Evolutionary conservation across 23 red algal species (phyloP), one percentile per base, ranked within the genome.

Genomic region (Cyanidioschyzon merolae): DNA sequence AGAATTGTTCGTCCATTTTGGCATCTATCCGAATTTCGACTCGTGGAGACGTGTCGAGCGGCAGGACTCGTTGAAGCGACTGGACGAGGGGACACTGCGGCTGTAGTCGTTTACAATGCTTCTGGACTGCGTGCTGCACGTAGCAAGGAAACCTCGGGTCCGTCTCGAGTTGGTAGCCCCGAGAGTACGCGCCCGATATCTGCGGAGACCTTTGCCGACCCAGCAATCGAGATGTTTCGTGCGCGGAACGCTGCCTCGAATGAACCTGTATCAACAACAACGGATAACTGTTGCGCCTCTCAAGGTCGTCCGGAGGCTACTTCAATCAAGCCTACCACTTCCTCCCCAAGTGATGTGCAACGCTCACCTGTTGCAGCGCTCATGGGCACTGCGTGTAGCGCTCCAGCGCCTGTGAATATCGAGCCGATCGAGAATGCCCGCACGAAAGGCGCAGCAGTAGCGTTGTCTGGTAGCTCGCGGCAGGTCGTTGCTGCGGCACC

Each of bases 11-110:
- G 63, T 3, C 63, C 63, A 35, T 35, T 71, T 7, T 35, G 21
- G 63, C 21, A 25, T 27, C 12, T 71, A 7, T 32, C 63, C n/a
- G 16, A 27, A 27, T 3, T 7, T 25, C 63, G 63, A 71, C 63
- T 71, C n/a, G n/a, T 71, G 16, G n/a, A 71, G 63, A 71, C 63
- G 32, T 71, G 63, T 27, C 32, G 63, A 3, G 63, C 29, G 29
- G 7, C n/a, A 7, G 12, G 2, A 27, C 7, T 32, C 16, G n/a
- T 7, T 35, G n/a, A 71, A 3, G n/a, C n/a, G 29, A 17, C 7
- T 3, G 63, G n/a, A 27, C 63, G 12, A 35, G 12, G 3, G 12
- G 63, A 25, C n/a, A 7, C 63, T 3, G 63, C 16, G 12, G n/a
- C 63, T 17, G 29, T 71, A 7, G 12, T 27, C 12, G 16, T 27